Base-by-base conservation (phyloP, 768 basidiomycete genomes). In the Strobilomyces dryophilus region DNA sequence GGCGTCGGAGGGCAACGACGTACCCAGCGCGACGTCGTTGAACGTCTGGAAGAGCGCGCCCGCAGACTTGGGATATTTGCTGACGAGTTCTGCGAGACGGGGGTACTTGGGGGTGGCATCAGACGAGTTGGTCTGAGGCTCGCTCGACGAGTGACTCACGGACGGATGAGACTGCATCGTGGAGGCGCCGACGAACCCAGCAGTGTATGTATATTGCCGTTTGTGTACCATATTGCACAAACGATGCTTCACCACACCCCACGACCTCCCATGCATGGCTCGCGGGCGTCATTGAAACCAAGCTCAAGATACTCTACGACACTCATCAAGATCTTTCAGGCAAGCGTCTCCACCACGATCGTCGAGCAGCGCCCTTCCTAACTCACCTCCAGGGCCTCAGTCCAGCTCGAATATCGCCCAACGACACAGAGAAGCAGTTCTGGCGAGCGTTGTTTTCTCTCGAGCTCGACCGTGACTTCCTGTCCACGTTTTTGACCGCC, bases 31-130 rank as follows among this genome's bases (percentile, higher is more conserved):
- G 29, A 91, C 67, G 53, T 92, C 88, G 64, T 90, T 90, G 71
- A 85, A 89, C 1, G 83, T 76, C 66, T 90, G 88, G 63, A 89
- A 87, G 9, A 90, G 68, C 21, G 78, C 73, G 12, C 83, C 77
- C 3, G 83, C 81, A 15, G 76, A 69, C 24, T 66, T 73, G 34
- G 88, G 87, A 60, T 90, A 90, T 65, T 83, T 87, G 11, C 61
- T 54, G 24, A 85, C 56, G 37, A 82, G 61, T 4, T 70, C 67
- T 10, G 78, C 69, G 26, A 89, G 73, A 5, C 62, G 71, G 41
- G 71, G 59, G 57, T 80, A 76, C 84, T 83, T 52, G 21, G 10
- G 29, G 21, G 14, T n/a, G 37, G 12, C 31, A 24, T 4, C 24
- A 24, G 43, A 15, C 58, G 34, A 62, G 53, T 31, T 12, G n/a